These are phyloP conservation scores for Alternaria postmessia DNA, from an alignment of 2,329 filamentous ascomycete species.

Conservation along the genomic window DNA sequence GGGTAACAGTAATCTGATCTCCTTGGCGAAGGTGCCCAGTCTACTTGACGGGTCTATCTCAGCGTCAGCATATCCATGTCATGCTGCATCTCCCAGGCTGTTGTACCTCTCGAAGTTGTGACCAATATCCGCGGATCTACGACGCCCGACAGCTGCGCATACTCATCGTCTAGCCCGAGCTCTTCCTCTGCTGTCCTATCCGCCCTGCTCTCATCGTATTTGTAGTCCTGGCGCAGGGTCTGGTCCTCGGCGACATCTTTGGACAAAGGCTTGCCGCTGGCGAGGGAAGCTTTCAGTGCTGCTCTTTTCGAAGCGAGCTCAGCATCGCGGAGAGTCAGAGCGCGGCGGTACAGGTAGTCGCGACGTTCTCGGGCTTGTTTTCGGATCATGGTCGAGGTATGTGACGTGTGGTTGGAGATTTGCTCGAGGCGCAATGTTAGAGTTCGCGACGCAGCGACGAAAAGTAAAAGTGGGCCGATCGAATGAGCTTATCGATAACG, in stretches of 20 bases:
- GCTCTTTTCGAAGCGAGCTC: slow-evolving; percentile 92
- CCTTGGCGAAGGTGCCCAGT: slow-evolving; percentile 89
- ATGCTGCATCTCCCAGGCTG: accelerated
- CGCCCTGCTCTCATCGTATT: slow-evolving; percentile 85
- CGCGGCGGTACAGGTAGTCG: slow-evolving; percentile 83
- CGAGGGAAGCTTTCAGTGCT: slow-evolving; percentile 84
- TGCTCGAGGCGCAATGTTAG: background rate
- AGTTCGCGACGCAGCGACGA: slow-evolving; percentile 11
- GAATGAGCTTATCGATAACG: slow-evolving; percentile 15
- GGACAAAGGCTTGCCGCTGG: slow-evolving; percentile 86
- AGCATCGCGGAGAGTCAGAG: slow-evolving; percentile 78
- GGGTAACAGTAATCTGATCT: slow-evolving; percentile 82
- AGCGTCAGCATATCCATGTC: background rate
- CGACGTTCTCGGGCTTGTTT: slow-evolving; percentile 77
- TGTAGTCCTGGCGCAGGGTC: slow-evolving; percentile 82
- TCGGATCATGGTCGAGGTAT: slow-evolving; percentile 33
- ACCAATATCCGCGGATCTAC: slow-evolving; percentile 89
- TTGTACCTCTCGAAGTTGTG: slow-evolving; percentile 79
- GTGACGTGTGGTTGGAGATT: background rate
- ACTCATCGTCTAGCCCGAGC: slow-evolving; percentile 86
- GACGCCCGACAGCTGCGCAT: slow-evolving; percentile 87
- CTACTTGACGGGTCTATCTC: slow-evolving; percentile 51
- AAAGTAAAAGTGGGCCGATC: slow-evolving; percentile 15
- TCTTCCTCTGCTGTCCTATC: slow-evolving; percentile 73
- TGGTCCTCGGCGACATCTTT: slow-evolving; percentile 87